These are phyloP conservation scores for Stenocarpella maydis DNA, from an alignment of 2,329 filamentous ascomycete species.

Conservation along the genomic window DNA sequence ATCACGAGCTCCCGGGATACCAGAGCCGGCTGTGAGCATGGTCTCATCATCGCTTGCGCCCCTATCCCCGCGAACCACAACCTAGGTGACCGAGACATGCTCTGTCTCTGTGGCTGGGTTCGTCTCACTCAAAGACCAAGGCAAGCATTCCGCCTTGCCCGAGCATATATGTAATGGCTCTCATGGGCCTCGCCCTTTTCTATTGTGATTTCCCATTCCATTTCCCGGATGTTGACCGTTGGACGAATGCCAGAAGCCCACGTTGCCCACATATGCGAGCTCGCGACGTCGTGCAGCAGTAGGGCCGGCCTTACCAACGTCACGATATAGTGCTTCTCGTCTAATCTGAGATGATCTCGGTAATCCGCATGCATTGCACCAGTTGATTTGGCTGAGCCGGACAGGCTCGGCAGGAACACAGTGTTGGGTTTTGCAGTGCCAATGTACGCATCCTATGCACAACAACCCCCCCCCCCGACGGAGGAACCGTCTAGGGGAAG, in stretches of 20 bases:
- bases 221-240: slow-evolving; percentile 17
- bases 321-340: slow-evolving; percentile 37
- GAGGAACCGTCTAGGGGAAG: neutral
- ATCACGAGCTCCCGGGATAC: slow-evolving; percentile 69
- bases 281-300: slow-evolving; percentile 33
- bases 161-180: slow-evolving; percentile 6
- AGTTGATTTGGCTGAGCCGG: slow-evolving; percentile 3
- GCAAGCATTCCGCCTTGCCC: slow-evolving; percentile 15
- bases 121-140: slow-evolving; percentile 28
- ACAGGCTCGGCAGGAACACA: neutral
- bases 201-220: slow-evolving; percentile 18
- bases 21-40: slow-evolving; percentile 77
- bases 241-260: slow-evolving; percentile 34
- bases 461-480: neutral
- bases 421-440: neutral
- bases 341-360: slow-evolving; percentile 36
- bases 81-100: slow-evolving; percentile 32
- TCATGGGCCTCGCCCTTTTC: slow-evolving; percentile 15
- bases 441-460: neutral
- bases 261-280: slow-evolving; percentile 36
- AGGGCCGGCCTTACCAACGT: slow-evolving; percentile 35
- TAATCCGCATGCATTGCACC: slow-evolving; percentile 27
- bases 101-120: slow-evolving; percentile 30
- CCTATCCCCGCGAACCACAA: slow-evolving; percentile 23
- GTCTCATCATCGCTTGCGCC: slow-evolving; percentile 24